Conservation (phyloP, 768 basidiomycete species). For the Auricularia heimuer region DNA sequence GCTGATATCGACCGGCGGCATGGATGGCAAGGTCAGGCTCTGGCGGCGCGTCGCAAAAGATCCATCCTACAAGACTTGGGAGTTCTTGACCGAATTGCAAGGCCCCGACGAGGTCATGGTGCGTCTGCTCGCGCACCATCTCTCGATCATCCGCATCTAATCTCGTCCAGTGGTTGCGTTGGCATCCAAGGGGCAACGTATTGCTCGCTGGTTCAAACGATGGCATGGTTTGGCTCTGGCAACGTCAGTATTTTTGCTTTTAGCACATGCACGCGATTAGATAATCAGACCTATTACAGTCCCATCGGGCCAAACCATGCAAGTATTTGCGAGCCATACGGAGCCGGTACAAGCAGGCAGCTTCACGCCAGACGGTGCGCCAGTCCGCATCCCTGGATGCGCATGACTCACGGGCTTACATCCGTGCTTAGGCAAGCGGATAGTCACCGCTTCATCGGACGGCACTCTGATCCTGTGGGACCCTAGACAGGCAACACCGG, state of each 20-base stretch:
- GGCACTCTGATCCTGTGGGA: constrained; percentile 87
- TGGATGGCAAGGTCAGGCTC: constrained; percentile 91
- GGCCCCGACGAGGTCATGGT: constrained; percentile 96
- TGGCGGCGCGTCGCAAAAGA: constrained; percentile 63
- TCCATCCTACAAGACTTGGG: constrained; percentile 61
- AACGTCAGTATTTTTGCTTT: constrained; percentile 47
- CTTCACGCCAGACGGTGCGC: constrained; percentile 80
- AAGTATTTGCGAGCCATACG: constrained; percentile 88
- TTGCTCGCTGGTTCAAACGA: constrained; percentile 90
- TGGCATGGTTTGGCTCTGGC: constrained; percentile 94
- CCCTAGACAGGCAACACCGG: constrained; percentile 61
- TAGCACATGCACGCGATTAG: constrained; percentile 4
- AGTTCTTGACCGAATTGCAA: constrained; percentile 86
- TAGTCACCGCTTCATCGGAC: constrained; percentile 78
- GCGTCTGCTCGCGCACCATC: constrained; percentile 19
- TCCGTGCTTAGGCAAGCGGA: constrained; percentile 57
- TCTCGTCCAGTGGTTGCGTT: constrained; percentile 66
- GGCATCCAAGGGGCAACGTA: constrained; percentile 91
- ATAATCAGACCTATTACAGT: constrained; percentile 38
- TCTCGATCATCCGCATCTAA: neutral
- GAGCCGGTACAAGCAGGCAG: constrained; percentile 76
- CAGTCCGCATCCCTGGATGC: neutral
- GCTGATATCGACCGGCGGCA: constrained; percentile 90
- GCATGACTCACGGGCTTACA: constrained; percentile 4
- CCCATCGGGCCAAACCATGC: constrained; percentile 90